Conservation (phyloP, 495 filamentous ascomycete species). For the Annulohypoxylon bovei region DNA sequence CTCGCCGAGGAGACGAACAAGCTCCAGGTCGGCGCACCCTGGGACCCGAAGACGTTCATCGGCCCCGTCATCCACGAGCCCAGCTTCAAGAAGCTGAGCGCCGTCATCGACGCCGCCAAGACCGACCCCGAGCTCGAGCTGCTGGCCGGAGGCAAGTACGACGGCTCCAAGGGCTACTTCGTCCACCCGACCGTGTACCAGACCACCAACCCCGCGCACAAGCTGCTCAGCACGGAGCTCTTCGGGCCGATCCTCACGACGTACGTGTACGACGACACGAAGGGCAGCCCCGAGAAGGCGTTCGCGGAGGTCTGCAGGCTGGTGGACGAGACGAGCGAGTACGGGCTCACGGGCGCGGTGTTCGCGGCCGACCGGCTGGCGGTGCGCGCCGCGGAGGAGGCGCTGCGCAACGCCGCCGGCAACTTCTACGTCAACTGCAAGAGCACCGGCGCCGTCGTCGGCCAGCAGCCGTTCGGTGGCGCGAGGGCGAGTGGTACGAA, state of each 20-base stretch:
- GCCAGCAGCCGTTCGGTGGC: conserved; percentile 92
- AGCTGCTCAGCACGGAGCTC: conserved; percentile 75
- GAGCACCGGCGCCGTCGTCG: conserved; percentile 89
- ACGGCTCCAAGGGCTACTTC: conserved; percentile 74
- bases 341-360: conserved; percentile 81
- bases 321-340: conserved; percentile 74
- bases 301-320: conserved; percentile 65
- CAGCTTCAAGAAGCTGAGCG: conserved; percentile 75
- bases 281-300: conserved; percentile 58
- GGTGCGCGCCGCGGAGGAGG: conserved; percentile 74
- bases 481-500: conserved; percentile 88
- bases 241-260: conserved; percentile 78
- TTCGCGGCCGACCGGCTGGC: conserved; percentile 78
- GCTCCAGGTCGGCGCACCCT: conserved; percentile 74
- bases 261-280: conserved; percentile 77
- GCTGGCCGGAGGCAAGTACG: conserved; percentile 74
- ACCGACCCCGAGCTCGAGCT: conserved; percentile 70
- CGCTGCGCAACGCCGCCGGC: conserved; percentile 78
- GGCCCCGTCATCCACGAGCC: conserved; percentile 80
- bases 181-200: conserved; percentile 78
- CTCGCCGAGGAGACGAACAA: conserved; percentile 72
- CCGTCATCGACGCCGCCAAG: conserved; percentile 73
- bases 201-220: conserved; percentile 68
- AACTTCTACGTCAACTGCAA: conserved; percentile 97
- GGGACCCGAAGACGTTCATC: conserved; percentile 74